A percentile compares a stretch with the other conserved stretches of the same genome.
These are phyloP conservation scores for Sugiyamaella lignohabitans DNA, from an alignment of 805 yeast genomes.

Conservation along the genomic window DNA sequence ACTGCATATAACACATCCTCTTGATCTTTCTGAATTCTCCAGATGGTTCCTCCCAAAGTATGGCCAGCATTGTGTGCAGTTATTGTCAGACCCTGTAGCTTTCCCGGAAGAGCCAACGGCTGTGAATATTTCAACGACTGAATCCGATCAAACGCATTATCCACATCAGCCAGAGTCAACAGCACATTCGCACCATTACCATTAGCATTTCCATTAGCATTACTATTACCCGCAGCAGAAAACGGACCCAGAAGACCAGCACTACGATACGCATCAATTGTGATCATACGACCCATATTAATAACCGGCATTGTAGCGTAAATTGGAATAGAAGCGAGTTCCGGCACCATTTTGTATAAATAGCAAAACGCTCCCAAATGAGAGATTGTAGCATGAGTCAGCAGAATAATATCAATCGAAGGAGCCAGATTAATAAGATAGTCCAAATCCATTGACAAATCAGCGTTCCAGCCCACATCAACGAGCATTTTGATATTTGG, in stretches of 20 bases:
- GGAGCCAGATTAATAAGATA: constrained; percentile 21
- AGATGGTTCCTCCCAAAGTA: constrained; percentile 86
- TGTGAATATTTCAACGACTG: constrained; percentile 72
- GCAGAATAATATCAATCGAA: constrained; percentile 49
- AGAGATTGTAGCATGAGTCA: constrained; percentile 82
- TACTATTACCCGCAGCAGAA: too few species aligned
- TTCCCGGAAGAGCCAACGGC: constrained; percentile 55
- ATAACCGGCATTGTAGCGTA: constrained; percentile 88
- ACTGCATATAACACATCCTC: constrained; percentile 86
- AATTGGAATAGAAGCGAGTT: constrained; percentile 58
- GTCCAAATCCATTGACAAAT: constrained; percentile 18
- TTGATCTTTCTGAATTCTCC: constrained; percentile 67
- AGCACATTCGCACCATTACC: too few species aligned
- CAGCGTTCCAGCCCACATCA: constrained; percentile 38
- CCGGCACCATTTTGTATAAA: constrained; percentile 51
- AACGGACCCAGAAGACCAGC: constrained; percentile 70
- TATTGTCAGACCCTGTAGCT: constrained; percentile 48
- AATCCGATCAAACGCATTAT: constrained; percentile 69
- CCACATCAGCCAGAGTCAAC: constrained; percentile 67
- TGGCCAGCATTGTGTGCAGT: constrained; percentile 91
- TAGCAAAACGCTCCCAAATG: constrained; percentile 75
- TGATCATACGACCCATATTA: constrained; percentile 76
- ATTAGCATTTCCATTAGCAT: too few species aligned
- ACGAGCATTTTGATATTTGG: constrained; percentile 28
- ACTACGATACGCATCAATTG: constrained; percentile 74